Percentiles rank a stretch among this genome's conserved stretches.
Conservation (phyloP, 2,329 filamentous ascomycete species). For the Sarocladium oryzae region DNA sequence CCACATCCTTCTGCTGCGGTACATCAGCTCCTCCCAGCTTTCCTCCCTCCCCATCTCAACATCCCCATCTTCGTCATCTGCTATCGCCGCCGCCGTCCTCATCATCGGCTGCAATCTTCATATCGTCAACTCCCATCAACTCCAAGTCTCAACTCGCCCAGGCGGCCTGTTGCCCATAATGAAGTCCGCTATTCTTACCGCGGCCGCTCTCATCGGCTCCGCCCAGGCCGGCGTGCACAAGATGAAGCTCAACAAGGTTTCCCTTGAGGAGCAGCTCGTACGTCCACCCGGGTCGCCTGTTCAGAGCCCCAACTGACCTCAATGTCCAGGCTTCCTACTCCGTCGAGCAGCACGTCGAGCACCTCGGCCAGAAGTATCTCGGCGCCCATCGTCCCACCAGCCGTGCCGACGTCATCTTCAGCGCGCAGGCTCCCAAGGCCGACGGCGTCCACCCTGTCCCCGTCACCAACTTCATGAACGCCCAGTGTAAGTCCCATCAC, state of each 20-base stretch:
- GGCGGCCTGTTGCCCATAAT: constrained; percentile 46
- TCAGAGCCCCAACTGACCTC: neutral
- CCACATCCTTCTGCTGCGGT: constrained; percentile 4
- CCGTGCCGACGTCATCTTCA: constrained; percentile 74
- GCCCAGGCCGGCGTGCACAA: constrained; percentile 85
- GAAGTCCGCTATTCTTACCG: constrained; percentile 71
- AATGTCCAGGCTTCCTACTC: constrained; percentile 40
- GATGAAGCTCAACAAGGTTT: constrained; percentile 96
- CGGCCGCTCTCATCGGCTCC: constrained; percentile 74
- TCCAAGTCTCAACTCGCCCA: constrained; percentile 1
- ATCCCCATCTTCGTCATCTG: constrained; percentile 3
- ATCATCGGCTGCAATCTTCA: neutral
- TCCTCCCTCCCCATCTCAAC: neutral
- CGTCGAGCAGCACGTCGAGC: constrained; percentile 73
- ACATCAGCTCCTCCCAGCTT: constrained; percentile 1
- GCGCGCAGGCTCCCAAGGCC: constrained; percentile 59
- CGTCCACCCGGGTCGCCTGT: constrained; percentile 27
- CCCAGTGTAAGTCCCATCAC: constrained; percentile 70
- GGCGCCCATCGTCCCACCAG: constrained; percentile 57
- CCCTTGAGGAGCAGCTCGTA: constrained; percentile 87
- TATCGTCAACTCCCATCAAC: constrained; percentile 1
- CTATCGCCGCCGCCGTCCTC: neutral
- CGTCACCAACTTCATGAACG: constrained; percentile 96
- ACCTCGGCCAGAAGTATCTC: constrained; percentile 95
- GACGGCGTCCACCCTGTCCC: constrained; percentile 73